Evolutionary conservation across 768 basidiomycete species (phyloP), one percentile per base, ranked within the genome.

Genomic region (Brasilioporus rufonigricans): DNA sequence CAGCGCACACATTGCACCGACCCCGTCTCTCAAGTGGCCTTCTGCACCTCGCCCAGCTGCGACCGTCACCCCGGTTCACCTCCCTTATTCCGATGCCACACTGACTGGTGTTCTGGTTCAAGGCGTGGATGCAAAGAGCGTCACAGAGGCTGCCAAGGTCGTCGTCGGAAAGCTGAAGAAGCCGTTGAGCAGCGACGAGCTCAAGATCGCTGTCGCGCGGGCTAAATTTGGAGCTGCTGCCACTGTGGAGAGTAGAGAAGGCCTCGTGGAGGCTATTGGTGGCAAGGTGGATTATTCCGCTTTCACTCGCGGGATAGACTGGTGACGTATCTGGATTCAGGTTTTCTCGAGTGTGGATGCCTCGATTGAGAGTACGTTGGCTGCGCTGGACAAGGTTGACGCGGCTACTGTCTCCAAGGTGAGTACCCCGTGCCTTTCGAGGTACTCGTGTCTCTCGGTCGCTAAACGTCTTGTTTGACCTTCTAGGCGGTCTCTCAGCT

Each of bases 31-130:
- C 67, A 98, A 98, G 73, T 98, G 95, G 95, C 74, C 88, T 11
- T 72, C 81, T 50, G 73, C 75, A 48, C 68, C 87, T 21, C 85
- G 85, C n/a, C 65, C 68, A 53, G 80, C 81, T 40, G 76, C 87
- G 1, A 80, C 80, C 24, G 89, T 89, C 52, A 80, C 87, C 68
- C 72, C 87, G 12, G 84, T 97, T 50, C 82, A 91, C 66, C 77
- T 94, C 13, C 86, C 89, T 14, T 98, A 98, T 76, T 91, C 93
- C 16, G 96, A 98, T 67, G 95, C 93, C 4, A 78, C 88, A 8
- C 79, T 99, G 48, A 84, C 96, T 56, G 94, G 94, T 55, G 73
- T 97, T 53, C 72, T 92, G 50, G 76, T 98, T 33, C 85, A 90
- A 67, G 92, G 85, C 6, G 69, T 77, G 35, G 87, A 85, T 23